Evolutionary conservation across 2,329 filamentous ascomycete species (phyloP).

Genomic region (Aureobasidium sp.): DNA sequence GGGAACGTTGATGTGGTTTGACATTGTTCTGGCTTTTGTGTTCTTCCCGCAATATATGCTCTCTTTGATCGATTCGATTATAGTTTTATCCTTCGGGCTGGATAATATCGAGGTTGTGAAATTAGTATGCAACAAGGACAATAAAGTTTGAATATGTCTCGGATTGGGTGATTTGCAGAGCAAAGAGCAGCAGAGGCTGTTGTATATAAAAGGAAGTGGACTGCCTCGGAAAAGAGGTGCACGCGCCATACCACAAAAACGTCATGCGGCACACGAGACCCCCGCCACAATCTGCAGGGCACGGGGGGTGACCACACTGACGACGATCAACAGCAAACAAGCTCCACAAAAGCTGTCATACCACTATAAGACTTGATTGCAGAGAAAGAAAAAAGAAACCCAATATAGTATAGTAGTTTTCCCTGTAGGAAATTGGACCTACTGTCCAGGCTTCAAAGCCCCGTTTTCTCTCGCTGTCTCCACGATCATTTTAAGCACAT

Average conservation of each 20-base stretch:
- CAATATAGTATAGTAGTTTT: too few species aligned
- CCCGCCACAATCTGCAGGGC: neutral
- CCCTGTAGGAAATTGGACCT: too few species aligned
- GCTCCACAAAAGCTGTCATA: neutral
- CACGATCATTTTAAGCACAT: constrained; percentile 25
- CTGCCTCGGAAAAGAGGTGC: neutral
- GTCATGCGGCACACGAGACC: neutral
- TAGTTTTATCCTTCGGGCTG: neutral
- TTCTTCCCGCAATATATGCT: neutral
- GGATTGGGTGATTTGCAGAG: neutral
- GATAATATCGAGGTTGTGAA: neutral
- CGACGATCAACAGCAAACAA: neutral
- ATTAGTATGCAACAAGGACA: neutral
- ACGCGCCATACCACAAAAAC: neutral
- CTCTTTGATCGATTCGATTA: neutral
- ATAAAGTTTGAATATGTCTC: constrained; percentile 1
- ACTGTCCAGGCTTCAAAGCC: constrained; percentile 9
- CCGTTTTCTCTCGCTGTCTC: constrained; percentile 16
- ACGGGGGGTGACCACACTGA: neutral
- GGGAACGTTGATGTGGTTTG: neutral
- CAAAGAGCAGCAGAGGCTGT: neutral
- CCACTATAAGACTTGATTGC: neutral
- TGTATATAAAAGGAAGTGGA: neutral
- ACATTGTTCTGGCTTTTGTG: neutral
- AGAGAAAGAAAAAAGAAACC: neutral